Conservation (phyloP, 345 rosid species). For the Citrus trifoliata region DNA sequence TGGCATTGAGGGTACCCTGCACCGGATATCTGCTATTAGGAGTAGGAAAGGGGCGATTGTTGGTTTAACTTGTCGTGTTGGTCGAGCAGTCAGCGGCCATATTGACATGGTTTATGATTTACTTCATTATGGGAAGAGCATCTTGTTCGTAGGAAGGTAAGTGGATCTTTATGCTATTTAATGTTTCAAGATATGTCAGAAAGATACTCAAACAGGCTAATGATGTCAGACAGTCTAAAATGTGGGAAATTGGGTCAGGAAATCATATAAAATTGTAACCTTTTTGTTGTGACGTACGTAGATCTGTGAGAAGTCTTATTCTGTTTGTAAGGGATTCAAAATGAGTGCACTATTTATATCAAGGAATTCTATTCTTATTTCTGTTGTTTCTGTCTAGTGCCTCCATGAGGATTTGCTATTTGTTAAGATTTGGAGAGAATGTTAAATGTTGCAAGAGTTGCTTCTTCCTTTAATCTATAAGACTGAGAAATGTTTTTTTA, state of each 20-base stretch:
- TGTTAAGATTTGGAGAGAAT: neutral
- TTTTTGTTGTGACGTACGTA: neutral
- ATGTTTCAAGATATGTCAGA: neutral
- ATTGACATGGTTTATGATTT: slow-evolving; percentile 62
- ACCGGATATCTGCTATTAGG: slow-evolving; percentile 61
- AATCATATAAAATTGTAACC: neutral
- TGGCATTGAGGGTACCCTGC: slow-evolving; percentile 70
- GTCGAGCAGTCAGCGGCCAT: slow-evolving; percentile 62
- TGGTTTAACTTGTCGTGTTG: slow-evolving; percentile 67
- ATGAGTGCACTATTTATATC: neutral
- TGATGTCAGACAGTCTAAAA: neutral
- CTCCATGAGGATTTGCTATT: neutral
- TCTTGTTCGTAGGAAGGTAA: slow-evolving; percentile 66
- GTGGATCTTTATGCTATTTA: neutral
- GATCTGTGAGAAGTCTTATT: neutral
- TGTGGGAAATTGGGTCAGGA: neutral
- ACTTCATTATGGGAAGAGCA: slow-evolving; percentile 59
- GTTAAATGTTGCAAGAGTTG: neutral
- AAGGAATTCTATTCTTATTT: neutral
- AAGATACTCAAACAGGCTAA: neutral
- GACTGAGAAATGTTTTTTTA: neutral
- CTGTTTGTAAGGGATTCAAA: neutral
- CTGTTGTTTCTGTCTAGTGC: neutral
- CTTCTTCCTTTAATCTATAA: neutral
- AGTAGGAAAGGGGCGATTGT: slow-evolving; percentile 51